phyloP scores from a whole-genome alignment of 2,329 filamentous ascomycete genomes.

The Neocatenulostroma microsporum region DNA sequence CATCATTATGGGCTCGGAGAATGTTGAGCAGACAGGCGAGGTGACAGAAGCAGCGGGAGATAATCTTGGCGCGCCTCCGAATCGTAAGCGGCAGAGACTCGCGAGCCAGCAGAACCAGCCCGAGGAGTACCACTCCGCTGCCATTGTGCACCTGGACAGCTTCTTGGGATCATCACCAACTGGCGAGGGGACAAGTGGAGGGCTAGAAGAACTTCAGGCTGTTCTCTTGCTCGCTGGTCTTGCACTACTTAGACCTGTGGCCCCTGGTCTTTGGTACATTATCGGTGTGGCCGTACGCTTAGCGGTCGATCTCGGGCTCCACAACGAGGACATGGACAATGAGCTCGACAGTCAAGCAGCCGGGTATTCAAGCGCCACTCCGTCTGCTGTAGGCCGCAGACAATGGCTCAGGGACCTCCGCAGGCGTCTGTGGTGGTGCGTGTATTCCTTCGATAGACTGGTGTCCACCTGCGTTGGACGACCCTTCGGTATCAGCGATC shows the following conservation, averaged over 20 bases:
- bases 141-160: conserved; percentile 81
- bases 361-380: too few species aligned
- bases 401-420: conserved; percentile 83
- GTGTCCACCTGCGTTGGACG: conserved; percentile 90
- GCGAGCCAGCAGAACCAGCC: conserved; percentile 56
- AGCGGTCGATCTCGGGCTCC: conserved; percentile 82
- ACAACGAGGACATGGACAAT: conserved; percentile 73
- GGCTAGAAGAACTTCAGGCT: conserved; percentile 86
- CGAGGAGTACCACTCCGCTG: conserved; percentile 93
- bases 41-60: conserved; percentile 28
- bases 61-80: conserved; percentile 21
- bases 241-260: conserved; percentile 80
- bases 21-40: conserved; percentile 18
- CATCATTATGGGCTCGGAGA: conserved; percentile 64
- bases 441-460: conserved; percentile 88
- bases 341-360: conserved; percentile 53
- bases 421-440: conserved; percentile 90
- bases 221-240: conserved; percentile 86
- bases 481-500: conserved; percentile 91
- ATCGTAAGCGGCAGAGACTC: conserved; percentile 45
- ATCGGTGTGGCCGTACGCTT: conserved; percentile 86
- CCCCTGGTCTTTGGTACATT: conserved; percentile 94
- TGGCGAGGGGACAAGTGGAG: conserved; percentile 67
- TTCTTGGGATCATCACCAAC: conserved; percentile 63
- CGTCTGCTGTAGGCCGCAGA: conserved; percentile 48